Base-by-base conservation (phyloP, 1,284 basidiomycete species). In the Ganoderma lucidum region DNA sequence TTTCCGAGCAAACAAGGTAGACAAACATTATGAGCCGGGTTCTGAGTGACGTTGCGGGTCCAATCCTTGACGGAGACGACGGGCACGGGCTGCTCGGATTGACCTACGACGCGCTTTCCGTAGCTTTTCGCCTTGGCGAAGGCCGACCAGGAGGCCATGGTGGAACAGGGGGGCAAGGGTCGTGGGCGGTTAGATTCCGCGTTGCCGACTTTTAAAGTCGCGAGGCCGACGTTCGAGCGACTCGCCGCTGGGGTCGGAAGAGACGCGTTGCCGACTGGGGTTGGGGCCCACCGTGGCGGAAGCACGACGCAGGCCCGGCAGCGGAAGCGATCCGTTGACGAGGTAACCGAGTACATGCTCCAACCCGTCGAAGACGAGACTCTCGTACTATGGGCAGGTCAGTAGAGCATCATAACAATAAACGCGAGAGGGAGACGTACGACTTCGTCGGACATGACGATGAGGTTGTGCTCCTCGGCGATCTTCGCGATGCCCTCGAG, bases 371-470 rank as follows among this genome's bases (percentile, higher is more conserved):
- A 93, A 98, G 6, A 97, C 90, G 42, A 99, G 88, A 77, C 92
- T 94, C 77, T 99, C 97, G 81, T 99, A 99, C 92, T 95, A 70
- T 3, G 19, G 3, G 66, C 9, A 12, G 3, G 15, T 30, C 32
- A 35, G 63, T 8, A 55, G 62, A n/a, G 63, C 60, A 14, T 23
- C 23, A 23, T 9, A 19, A 15, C 23, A 51, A 9, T n/a, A 28
- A 35, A 23, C 15, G 17, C 17, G 42, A 23, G 6, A 48, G 37
- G 41, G 10, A 37, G 44, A 83, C 92, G 71, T 77, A 95, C 94
- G 79, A 98, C 96, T 89, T 99, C 97, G 81, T 99, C 97, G 0
- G 96, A 86, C 84, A 99, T 93, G 35, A 99, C 93, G 45, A 99
- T 83, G 19, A 99, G 85, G 79, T 99, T 96, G 81, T 94, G 93